Evolutionary conservation across 495 filamentous ascomycete genomes (phyloP), one percentile per base, ranked within the genome.

Genomic region (Chaetomium fimeti): DNA sequence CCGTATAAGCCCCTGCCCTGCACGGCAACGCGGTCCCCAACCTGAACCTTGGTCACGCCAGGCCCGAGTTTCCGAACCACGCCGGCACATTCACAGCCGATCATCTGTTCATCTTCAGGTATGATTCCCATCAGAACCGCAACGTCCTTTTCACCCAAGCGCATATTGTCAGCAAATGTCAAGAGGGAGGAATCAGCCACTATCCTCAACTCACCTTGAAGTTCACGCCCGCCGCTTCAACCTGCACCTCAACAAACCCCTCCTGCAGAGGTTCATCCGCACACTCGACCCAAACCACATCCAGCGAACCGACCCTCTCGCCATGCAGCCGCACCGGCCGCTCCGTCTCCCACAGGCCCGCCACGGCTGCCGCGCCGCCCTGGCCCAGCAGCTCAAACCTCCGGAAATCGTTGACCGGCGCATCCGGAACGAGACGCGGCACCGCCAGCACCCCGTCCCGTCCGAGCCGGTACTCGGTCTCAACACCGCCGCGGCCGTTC

Each of bases 21-120:
- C 32, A 79, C 49, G 3, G 71, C 72, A 7, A 84, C 81, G 0
- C 82, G 73, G 45, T 86, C 76, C 8, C 82, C 84, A 13, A 72
- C 43, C n/a, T 43, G 45, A 32, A 63, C 43, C 20, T 47, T 32
- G 20, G 57, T 69, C 51, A 67, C 65, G 18, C 48, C 58, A 2
- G 58, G 9, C 2, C 62, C 65, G 3, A 67, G n/a, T 5, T 53
- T 28, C 1, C 63, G 16, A 13, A 70, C 62, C 16, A 20, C 11
- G 0, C 68, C 68, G 24, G 63, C 55, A 38, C 36, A 52, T 43
- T 70, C 68, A 29, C 74, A 63, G 0, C 82, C 82, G 27, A 84
- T 66, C 3, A 62, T 60, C 27, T 68, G 57, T 48, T 78, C 70
- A 22, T 71, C 57, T 20, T 54, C 28, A 74, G 71, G 67, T 64